These are phyloP conservation scores for Cordyceps cicadae DNA, from an alignment of 2,329 filamentous ascomycete genomes.

Conservation along the genomic window DNA sequence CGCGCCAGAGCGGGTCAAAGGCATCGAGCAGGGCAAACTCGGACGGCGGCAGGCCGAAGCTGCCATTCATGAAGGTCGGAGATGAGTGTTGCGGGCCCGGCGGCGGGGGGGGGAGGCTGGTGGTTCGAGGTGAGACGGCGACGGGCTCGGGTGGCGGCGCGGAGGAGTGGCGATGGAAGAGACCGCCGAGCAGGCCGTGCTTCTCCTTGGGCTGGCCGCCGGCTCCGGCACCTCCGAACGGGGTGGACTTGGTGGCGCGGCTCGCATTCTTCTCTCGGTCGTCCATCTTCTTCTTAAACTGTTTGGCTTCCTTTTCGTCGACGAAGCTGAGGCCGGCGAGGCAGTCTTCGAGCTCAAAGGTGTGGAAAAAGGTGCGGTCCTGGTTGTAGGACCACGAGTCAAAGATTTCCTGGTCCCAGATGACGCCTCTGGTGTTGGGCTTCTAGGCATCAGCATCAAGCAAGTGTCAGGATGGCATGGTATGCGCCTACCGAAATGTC, in stretches of 20 bases:
- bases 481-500: constrained; percentile 67
- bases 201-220: constrained; percentile 30
- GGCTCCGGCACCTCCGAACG: constrained; percentile 56
- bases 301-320: constrained; percentile 95
- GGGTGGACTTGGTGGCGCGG: constrained; percentile 72
- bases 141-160: constrained; percentile 47
- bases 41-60: constrained; percentile 30
- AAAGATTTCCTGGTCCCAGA: constrained; percentile 98
- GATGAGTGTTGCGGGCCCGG: constrained; percentile 32
- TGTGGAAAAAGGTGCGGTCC: constrained; percentile 94
- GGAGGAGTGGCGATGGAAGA: constrained; percentile 56
- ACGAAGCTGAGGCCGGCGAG: constrained; percentile 84
- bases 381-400: constrained; percentile 93
- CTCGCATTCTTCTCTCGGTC: constrained; percentile 92
- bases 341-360: constrained; percentile 91
- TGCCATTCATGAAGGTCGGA: constrained; percentile 36
- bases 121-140: constrained; percentile 28
- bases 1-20: constrained; percentile 57
- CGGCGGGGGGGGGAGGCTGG: constrained; percentile 28
- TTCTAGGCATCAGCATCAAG: constrained; percentile 35
- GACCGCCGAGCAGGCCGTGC: constrained; percentile 47
- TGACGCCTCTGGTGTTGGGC: constrained; percentile 72
- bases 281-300: constrained; percentile 95
- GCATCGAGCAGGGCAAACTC: constrained; percentile 55
- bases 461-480: background rate